Evolutionary conservation across 805 yeast genomes (phyloP).

Genomic region (Pichia californica): DNA sequence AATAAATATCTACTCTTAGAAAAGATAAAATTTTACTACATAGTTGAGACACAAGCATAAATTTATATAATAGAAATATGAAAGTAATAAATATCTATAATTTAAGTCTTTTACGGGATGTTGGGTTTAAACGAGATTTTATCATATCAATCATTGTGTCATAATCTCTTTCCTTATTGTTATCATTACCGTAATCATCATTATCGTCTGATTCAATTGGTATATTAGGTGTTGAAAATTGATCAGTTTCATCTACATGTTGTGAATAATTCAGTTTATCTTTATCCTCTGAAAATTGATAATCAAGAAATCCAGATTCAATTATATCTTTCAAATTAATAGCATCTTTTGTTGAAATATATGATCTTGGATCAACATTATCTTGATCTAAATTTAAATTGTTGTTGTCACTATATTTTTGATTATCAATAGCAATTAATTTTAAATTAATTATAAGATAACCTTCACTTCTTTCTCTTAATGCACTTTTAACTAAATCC

Average conservation of each 20-base stretch:
- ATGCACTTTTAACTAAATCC: neutral
- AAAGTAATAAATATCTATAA: no score
- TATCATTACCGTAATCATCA: neutral
- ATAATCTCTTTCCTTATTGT: neutral
- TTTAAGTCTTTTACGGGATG: neutral
- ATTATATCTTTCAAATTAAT: slow-evolving; percentile 4
- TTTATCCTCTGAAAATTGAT: slow-evolving; percentile 4
- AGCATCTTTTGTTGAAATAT: neutral
- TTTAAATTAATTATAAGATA: slow-evolving; percentile 5
- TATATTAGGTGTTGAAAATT: no score
- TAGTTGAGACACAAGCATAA: no score
- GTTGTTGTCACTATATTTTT: neutral
- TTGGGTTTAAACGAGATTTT: neutral
- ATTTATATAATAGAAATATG: no score
- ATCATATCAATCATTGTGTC: neutral
- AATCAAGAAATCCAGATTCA: slow-evolving; percentile 5
- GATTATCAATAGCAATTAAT: slow-evolving; percentile 4
- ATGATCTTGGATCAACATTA: slow-evolving; percentile 2
- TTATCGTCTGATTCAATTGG: no score
- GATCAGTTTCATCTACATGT: no score
- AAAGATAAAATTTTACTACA: slow-evolving; percentile 5
- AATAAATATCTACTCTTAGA: no score
- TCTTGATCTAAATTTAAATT: no score
- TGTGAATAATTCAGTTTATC: no score
- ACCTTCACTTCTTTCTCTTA: slow-evolving; percentile 9